Conservation (phyloP, 225 moss, liverwort and hornwort genomes). For the Sphagnum tenellum region DNA sequence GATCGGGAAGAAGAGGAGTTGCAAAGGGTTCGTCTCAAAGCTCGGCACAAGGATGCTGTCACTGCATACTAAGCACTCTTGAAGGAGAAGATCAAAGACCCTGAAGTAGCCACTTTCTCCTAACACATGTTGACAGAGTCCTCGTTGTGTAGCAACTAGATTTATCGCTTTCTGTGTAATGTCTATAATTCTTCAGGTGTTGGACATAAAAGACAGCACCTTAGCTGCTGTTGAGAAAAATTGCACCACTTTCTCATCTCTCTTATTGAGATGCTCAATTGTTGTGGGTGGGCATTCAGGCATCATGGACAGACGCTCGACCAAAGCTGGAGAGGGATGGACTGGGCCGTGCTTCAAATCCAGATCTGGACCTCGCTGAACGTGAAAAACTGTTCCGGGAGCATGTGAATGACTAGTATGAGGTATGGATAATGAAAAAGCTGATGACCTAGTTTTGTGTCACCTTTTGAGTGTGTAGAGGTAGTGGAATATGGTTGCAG, state of each 20-base stretch:
- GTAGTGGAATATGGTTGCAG: background rate
- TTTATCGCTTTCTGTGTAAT: no score
- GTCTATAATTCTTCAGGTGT: no score
- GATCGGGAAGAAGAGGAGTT: constrained; percentile 84
- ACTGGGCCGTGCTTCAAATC: constrained; percentile 69
- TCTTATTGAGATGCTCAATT: no score
- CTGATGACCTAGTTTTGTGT: background rate
- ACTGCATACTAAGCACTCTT: constrained; percentile 77
- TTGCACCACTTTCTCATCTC: no score
- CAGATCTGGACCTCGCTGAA: constrained; percentile 63
- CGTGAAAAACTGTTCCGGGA: constrained; percentile 66
- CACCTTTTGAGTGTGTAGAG: background rate
- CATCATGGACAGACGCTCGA: constrained; percentile 72
- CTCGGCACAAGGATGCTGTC: constrained; percentile 78
- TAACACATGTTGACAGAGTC: background rate
- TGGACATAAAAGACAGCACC: no score
- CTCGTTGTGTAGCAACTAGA: no score
- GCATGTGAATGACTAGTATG: constrained; percentile 63
- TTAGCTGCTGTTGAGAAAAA: no score
- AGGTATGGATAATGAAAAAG: constrained; percentile 24
- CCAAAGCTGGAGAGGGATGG: constrained; percentile 80
- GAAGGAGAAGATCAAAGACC: constrained; percentile 75
- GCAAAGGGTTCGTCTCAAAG: constrained; percentile 72
- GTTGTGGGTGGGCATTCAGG: constrained; percentile 22
- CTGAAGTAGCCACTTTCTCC: constrained; percentile 37